These are phyloP conservation scores for Microcyclospora pomicola DNA, from an alignment of 2,329 filamentous ascomycete genomes.

Conservation along the genomic window DNA sequence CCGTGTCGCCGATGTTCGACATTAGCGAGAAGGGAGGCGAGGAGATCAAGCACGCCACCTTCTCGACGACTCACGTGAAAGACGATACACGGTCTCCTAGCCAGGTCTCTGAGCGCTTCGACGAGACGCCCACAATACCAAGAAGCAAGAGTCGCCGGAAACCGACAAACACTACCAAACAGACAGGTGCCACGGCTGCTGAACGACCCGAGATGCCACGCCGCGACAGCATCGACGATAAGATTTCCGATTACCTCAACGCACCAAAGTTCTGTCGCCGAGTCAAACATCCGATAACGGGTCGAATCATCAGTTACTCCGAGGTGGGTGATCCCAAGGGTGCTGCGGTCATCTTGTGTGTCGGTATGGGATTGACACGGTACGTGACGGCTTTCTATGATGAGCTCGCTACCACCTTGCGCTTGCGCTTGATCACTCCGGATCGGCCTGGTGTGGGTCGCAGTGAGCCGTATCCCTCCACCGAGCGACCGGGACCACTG, in stretches of 20 bases:
- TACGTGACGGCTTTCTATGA: constrained; percentile 97
- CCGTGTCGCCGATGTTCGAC: too few relatives aligned
- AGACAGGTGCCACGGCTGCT: too few relatives aligned
- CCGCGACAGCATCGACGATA: constrained; percentile 75
- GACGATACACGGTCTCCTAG: too few relatives aligned
- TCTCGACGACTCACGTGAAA: too few relatives aligned
- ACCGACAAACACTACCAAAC: constrained; percentile 19
- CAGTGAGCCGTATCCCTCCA: constrained; percentile 72
- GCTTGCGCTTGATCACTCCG: constrained; percentile 79
- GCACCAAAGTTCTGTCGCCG: constrained; percentile 78
- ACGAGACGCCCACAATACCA: too few relatives aligned
- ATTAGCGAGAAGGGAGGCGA: too few relatives aligned
- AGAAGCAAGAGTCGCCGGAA: constrained; percentile 15
- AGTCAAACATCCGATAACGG: constrained; percentile 72
- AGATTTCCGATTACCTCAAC: constrained; percentile 71
- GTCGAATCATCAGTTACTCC: constrained; percentile 83
- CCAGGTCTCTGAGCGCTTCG: too few relatives aligned
- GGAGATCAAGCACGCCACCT: too few relatives aligned
- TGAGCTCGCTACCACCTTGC: constrained; percentile 77
- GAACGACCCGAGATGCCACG: constrained; percentile 30
- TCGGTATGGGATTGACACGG: constrained; percentile 92
- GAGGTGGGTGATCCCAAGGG: constrained; percentile 90
- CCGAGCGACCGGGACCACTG: constrained; percentile 63
- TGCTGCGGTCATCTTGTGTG: constrained; percentile 86
- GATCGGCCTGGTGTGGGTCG: constrained; percentile 90